Conservation (phyloP, 345 rosid species). For the Capsella bursapastoris region DNA sequence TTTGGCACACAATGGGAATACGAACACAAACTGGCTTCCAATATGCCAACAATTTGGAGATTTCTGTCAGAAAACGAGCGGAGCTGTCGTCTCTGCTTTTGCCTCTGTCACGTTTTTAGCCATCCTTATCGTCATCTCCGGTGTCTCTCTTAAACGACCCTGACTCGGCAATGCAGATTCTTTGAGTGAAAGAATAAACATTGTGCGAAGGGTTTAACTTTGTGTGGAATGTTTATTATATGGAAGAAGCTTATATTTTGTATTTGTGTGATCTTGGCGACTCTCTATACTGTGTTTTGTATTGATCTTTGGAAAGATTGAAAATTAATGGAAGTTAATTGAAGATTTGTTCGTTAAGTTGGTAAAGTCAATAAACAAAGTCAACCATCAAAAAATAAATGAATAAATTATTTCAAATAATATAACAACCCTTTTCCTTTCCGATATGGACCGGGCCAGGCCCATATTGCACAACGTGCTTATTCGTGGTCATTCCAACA, state of each 20-base stretch:
- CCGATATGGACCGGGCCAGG: neutral
- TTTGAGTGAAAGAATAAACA: neutral
- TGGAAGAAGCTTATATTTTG: slow-evolving; percentile 6
- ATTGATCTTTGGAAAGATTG: neutral
- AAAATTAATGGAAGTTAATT: neutral
- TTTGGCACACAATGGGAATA: slow-evolving; percentile 80
- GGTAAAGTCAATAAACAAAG: too few relatives aligned
- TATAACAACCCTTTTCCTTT: neutral
- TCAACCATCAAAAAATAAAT: neutral
- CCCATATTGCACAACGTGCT: neutral
- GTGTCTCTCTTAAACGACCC: slow-evolving; percentile 51
- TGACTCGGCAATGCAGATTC: slow-evolving; percentile 10
- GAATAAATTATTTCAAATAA: neutral
- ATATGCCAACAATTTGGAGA: slow-evolving; percentile 76
- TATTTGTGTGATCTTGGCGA: slow-evolving; percentile 25
- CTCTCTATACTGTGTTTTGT: slow-evolving; percentile 9
- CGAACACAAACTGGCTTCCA: slow-evolving; percentile 66
- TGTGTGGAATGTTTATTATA: slow-evolving; percentile 17
- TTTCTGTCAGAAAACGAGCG: slow-evolving; percentile 69
- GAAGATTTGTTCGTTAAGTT: neutral
- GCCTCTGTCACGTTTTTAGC: slow-evolving; percentile 50
- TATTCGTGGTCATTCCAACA: neutral
- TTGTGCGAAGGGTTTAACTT: neutral
- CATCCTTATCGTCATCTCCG: slow-evolving; percentile 58
- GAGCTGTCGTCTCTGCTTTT: slow-evolving; percentile 74